Evolutionary conservation across 352 stramenopile species (phyloP), one percentile per base, ranked within the genome.

Genomic region (Pythium dissotocum): DNA sequence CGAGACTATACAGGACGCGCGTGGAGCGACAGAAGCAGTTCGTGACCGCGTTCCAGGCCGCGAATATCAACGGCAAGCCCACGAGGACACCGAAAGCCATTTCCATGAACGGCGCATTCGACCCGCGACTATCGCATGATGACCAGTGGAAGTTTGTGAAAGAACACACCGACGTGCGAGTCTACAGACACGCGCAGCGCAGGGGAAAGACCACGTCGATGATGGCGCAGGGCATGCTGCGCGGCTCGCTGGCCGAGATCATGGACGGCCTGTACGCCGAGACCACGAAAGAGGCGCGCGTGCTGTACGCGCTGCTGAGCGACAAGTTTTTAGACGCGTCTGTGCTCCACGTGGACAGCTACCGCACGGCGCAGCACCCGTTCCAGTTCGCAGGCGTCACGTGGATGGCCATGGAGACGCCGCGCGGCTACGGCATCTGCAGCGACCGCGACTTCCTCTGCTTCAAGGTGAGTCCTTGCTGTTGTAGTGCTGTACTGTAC

Each of bases 221-320:
- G 44, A 75, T 91, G 69, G 85, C 85, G 16, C 69, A 77, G 51
- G 85, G 85, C 10, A 82, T 85, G 9, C 60, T 93, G 12, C 83
- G 88, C 51, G 85, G 83, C 32, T 76, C 83, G 33, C 72, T 93
- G 5, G 72, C 59, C 18, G 85, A 93, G 69, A 76, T 91, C 67
- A 88, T 91, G 83, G 89, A 90, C 64, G 85, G 85, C 0, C 64
- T 93, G 26, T 93, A 93, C 64, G 85, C 85, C 12, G 83, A 91
- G 72, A 85, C 81, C 18, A 90, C 83, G 13, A 69, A 82, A n/a
- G 87, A 89, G 44, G 75, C 82, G 1, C 71, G 79, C 44, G 83
- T 93, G 18, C 55, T 91, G 49, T 75, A 90, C 54, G 75, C 78
- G 64, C 73, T 93, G 58, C 63, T 93, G 28, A 89, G 79, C 70